Evolutionary conservation across 495 filamentous ascomycete genomes (phyloP).

Genomic region (Penicillium goetzii): DNA sequence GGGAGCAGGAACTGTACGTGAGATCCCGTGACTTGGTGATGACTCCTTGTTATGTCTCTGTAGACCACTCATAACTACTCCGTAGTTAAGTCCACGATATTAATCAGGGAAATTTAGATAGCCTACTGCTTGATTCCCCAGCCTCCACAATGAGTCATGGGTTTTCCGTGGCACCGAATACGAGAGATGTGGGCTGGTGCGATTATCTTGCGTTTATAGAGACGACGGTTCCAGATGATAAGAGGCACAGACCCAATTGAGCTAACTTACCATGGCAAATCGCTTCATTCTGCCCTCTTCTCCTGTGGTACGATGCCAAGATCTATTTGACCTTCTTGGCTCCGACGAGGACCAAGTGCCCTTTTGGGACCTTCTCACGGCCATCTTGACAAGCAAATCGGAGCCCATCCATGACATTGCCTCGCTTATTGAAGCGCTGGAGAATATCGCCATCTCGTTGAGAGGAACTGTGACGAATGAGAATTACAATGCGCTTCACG

Average conservation of each 20-base stretch:
- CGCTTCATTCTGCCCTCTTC: constrained; percentile 6
- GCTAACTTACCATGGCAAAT: not conserved
- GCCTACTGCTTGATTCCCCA: not conserved
- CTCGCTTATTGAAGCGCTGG: not conserved
- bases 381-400: not conserved
- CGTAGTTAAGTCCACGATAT: not conserved
- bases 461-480: not conserved
- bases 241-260: not conserved
- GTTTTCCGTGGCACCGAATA: not conserved
- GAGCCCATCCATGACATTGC: not conserved
- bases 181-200: not conserved
- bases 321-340: constrained; percentile 6
- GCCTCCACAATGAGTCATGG: not conserved
- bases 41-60: too few relatives aligned
- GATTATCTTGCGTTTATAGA: not conserved
- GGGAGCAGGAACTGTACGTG: not conserved
- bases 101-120: not conserved
- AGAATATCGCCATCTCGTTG: not conserved
- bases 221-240: not conserved
- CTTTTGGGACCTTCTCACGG: constrained; percentile 3
- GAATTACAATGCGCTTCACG: not conserved
- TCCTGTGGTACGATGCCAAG: not conserved
- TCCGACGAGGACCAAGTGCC: not conserved
- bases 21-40: constrained; percentile 1
- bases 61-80: not conserved